Evolutionary conservation across 495 filamentous ascomycete genomes (phyloP).

Genomic region (Annulohypoxylon nitens): DNA sequence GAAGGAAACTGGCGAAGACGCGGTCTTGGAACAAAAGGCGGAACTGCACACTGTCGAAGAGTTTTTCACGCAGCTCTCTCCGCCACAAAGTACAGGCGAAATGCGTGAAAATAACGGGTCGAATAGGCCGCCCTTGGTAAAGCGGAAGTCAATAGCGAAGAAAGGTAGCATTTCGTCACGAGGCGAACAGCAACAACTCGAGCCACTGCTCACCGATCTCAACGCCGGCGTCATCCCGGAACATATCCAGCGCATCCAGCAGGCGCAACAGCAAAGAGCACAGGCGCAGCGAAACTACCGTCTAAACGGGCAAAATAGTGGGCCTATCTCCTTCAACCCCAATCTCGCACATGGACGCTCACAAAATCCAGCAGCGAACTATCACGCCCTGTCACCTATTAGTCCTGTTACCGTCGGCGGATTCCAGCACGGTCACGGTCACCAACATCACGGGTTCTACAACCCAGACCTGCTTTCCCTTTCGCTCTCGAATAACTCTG

Average conservation of each 20-base stretch:
- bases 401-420: slow-evolving; percentile 58
- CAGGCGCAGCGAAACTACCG: slow-evolving; percentile 59
- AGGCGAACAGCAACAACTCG: slow-evolving; percentile 54
- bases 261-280: slow-evolving; percentile 54
- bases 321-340: slow-evolving; percentile 56
- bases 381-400: slow-evolving; percentile 62
- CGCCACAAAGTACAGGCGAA: slow-evolving; percentile 65
- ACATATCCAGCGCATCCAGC: slow-evolving; percentile 52
- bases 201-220: slow-evolving; percentile 59
- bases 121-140: slow-evolving; percentile 52
- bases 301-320: slow-evolving; percentile 55
- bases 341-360: slow-evolving; percentile 54
- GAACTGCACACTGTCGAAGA: slow-evolving; percentile 95
- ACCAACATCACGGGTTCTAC: slow-evolving; percentile 58
- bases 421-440: slow-evolving; percentile 51
- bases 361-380: slow-evolving; percentile 52
- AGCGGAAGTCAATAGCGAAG: slow-evolving; percentile 60
- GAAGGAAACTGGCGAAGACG: slow-evolving; percentile 82
- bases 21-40: slow-evolving; percentile 84
- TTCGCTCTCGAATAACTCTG: slow-evolving; percentile 58
- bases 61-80: slow-evolving; percentile 88
- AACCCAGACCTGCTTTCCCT: slow-evolving; percentile 60
- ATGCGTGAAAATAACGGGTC: slow-evolving; percentile 47
- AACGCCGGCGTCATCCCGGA: slow-evolving; percentile 48
- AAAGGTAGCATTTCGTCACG: slow-evolving; percentile 57